Evolutionary conservation across 2,329 filamentous ascomycete genomes (phyloP).

Genomic region (Diplodia corticola): DNA sequence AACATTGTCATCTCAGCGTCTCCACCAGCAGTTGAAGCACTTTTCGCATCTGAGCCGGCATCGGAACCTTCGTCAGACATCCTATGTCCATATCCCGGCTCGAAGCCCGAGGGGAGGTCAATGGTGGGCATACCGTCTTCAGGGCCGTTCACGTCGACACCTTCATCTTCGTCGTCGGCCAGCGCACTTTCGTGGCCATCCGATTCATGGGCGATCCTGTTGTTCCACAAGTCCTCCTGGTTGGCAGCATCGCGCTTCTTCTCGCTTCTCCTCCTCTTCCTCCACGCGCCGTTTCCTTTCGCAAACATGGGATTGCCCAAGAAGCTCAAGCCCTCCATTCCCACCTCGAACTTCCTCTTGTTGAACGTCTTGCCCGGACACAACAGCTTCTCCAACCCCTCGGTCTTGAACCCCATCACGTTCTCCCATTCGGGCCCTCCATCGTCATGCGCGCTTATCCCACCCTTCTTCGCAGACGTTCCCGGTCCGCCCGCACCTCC

Average conservation of each 20-base stretch:
- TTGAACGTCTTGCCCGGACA: conserved; percentile 41
- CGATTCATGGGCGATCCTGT: not conserved
- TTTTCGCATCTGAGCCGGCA: conserved; percentile 40
- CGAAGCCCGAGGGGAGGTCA: conserved; percentile 39
- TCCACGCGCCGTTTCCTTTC: conserved; percentile 43
- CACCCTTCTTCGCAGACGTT: conserved; percentile 24
- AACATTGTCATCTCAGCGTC: conserved; percentile 92
- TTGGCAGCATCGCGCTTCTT: conserved; percentile 23
- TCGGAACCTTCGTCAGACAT: conserved; percentile 39
- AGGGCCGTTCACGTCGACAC: conserved; percentile 25
- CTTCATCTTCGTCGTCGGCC: conserved; percentile 26
- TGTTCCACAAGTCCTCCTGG: not conserved
- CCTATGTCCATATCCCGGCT: conserved; percentile 43
- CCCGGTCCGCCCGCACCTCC: conserved; percentile 22
- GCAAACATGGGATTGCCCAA: conserved; percentile 46
- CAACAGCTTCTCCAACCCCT: conserved; percentile 43
- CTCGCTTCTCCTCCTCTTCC: conserved; percentile 35
- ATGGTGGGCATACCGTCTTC: conserved; percentile 27
- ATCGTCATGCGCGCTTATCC: conserved; percentile 27
- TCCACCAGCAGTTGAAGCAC: conserved; percentile 42
- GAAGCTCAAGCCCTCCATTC: conserved; percentile 43
- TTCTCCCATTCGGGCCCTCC: conserved; percentile 41
- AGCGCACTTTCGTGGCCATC: not conserved
- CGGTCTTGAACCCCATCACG: conserved; percentile 42
- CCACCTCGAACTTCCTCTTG: conserved; percentile 43